phyloP scores from a whole-genome alignment of 1,284 basidiomycete genomes.

The Malassezia dermatis region DNA sequence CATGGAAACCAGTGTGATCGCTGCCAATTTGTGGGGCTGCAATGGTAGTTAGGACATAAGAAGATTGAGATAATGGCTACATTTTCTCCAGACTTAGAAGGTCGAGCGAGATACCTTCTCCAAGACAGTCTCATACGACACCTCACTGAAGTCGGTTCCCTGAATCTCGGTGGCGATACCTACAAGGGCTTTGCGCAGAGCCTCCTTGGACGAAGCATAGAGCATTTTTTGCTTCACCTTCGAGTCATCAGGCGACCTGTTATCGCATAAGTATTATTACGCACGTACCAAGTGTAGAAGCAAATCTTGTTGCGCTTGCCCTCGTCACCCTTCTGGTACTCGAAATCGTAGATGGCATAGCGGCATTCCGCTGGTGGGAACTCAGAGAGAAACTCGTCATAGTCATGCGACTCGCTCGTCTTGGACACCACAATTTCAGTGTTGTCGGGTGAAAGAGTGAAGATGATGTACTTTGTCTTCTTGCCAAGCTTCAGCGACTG shows the following conservation, averaged over 20 bases:
- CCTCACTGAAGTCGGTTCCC: conserved; percentile 70
- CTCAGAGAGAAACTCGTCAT: conserved; percentile 66
- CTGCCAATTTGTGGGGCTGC: conserved; percentile 53
- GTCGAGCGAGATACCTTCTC: conserved; percentile 29
- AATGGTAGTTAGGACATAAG: conserved; percentile 22
- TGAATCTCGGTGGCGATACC: conserved; percentile 74
- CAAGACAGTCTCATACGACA: conserved; percentile 57
- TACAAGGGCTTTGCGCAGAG: conserved; percentile 60
- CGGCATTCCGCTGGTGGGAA: conserved; percentile 68
- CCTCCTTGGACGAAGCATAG: conserved; percentile 82
- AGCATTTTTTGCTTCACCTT: conserved; percentile 91
- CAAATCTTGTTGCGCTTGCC: conserved; percentile 82
- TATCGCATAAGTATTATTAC: not conserved
- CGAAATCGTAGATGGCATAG: conserved; percentile 88
- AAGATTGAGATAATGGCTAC: not conserved
- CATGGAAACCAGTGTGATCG: conserved; percentile 83
- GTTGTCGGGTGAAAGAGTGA: conserved; percentile 58
- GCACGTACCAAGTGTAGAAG: conserved; percentile 66
- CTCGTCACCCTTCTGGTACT: conserved; percentile 66
- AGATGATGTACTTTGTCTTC: conserved; percentile 79
- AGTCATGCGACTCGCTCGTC: conserved; percentile 51
- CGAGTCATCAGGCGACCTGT: conserved; percentile 76
- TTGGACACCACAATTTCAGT: conserved; percentile 54
- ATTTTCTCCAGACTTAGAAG: conserved; percentile 17
- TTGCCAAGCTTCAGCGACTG: conserved; percentile 72